Evolutionary conservation across 2,329 filamentous ascomycete genomes (phyloP), one percentile per base, ranked within the genome.

Genomic region (Talaromyces rugulosus): DNA sequence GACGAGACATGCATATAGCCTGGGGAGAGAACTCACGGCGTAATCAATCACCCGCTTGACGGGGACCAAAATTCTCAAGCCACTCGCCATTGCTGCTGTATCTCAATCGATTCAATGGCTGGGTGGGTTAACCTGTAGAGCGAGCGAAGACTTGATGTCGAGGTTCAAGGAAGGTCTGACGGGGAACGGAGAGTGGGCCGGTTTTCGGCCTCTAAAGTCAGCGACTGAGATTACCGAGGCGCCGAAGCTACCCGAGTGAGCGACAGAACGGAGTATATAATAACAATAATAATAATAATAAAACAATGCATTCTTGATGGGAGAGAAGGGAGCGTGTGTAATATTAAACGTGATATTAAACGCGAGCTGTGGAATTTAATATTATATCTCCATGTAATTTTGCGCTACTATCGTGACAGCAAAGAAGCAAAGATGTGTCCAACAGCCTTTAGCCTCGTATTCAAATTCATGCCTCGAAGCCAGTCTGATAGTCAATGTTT

Each of bases 31-130:
- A 79, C 87, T 74, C 80, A 92, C 89, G 70, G 90, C 89, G 85
- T 91, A 92, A 84, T 93, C 90, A 81, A 93, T 92, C 57, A 93
- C 90, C 86, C 90, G 82, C 82, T 93, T 93, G 55, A 93, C 81
- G 77, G 90, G 90, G 3, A 93, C 89, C 65, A 93, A 83, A 77
- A 93, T 92, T 75, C 89, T 83, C 70, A 92, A 79, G 60, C 75
- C 74, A 60, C 74, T 79, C 54, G 78, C 73, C 80, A 82, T 81
- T 68, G 51, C 77, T 71, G 44, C 16, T 27, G 58, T 33, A 16
- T 53, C 27, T 58, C 34, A 44, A 33, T 31, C 36, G 30, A 36
- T 28, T 23, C 54, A 36, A 40, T 44, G 18, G 52, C 18, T 40
- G 36, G 27, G 58, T 33, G 40, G 34, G 51, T 23, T 31, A 12